Evolutionary conservation across 352 stramenopile species (phyloP).

Genomic region (Thalassiosira hispida): DNA sequence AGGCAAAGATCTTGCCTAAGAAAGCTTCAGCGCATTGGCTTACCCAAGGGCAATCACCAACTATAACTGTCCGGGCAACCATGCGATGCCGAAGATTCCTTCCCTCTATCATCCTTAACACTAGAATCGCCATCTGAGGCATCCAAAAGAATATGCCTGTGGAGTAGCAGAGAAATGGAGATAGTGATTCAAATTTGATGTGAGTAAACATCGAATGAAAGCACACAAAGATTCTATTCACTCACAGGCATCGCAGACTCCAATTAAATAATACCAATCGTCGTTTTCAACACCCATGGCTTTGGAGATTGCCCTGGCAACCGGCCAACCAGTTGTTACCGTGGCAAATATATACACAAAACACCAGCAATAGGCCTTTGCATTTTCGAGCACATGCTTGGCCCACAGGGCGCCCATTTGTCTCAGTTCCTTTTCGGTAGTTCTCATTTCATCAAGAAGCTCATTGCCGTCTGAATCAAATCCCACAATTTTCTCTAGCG

Average conservation of each 20-base stretch:
- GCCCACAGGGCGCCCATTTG: constrained; percentile 62
- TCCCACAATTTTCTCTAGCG: constrained; percentile 68
- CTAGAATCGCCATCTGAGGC: constrained; percentile 70
- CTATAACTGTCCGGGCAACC: constrained; percentile 71
- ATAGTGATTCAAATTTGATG: constrained; percentile 12
- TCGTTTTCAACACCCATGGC: constrained; percentile 21
- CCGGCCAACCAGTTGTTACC: constrained; percentile 63
- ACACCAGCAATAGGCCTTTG: constrained; percentile 70
- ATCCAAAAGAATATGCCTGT: constrained; percentile 69
- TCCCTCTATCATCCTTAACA: constrained; percentile 55
- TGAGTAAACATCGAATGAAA: no score
- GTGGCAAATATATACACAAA: constrained; percentile 75
- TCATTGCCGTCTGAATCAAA: constrained; percentile 38
- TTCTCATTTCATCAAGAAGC: constrained; percentile 9
- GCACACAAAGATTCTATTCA: no score
- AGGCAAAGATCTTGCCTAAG: constrained; percentile 69
- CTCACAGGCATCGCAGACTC: neutral
- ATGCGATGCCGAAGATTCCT: constrained; percentile 66
- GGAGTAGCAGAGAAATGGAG: constrained; percentile 56
- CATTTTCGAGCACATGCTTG: constrained; percentile 71
- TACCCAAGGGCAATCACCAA: constrained; percentile 70
- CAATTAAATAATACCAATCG: neutral
- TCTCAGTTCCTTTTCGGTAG: constrained; percentile 39
- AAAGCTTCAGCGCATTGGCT: constrained; percentile 41
- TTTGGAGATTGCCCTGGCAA: constrained; percentile 51